Conservation (phyloP, 2,329 filamentous ascomycete genomes). For the Metarhizium guizhouense region DNA sequence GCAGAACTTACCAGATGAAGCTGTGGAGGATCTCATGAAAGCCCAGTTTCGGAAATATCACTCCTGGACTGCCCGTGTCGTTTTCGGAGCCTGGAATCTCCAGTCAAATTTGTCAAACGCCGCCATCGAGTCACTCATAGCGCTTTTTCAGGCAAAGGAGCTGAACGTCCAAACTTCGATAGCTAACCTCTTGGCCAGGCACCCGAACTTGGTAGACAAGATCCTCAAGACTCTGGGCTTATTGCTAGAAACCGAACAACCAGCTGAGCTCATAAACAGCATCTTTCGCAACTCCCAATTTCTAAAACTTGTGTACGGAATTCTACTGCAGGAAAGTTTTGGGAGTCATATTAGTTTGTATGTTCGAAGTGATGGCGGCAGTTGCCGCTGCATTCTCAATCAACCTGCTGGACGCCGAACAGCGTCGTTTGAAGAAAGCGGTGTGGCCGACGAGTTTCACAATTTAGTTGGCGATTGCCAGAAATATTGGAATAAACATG, state of each 20-base stretch:
- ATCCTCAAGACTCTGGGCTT: not conserved
- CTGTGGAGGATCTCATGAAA: too few species aligned
- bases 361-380: not conserved
- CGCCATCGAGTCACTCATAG: too few species aligned
- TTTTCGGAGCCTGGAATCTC: too few species aligned
- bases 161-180: accelerated
- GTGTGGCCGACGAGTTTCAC: not conserved
- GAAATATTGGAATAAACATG: not conserved
- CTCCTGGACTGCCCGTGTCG: too few species aligned
- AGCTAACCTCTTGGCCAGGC: too few species aligned
- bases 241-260: not conserved
- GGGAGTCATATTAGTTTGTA: not conserved
- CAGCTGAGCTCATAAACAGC: not conserved
- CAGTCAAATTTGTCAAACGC: too few species aligned
- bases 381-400: not conserved
- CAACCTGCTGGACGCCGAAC: not conserved
- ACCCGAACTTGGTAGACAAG: not conserved
- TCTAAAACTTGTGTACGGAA: not conserved
- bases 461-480: not conserved
- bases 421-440: not conserved
- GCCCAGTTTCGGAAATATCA: too few species aligned
- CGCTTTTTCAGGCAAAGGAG: too few species aligned
- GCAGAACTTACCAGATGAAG: not conserved
- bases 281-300: not conserved
- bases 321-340: not conserved